Percentiles rank a stretch among this genome's conserved stretches.
phyloP scores from a whole-genome alignment of 1,139 yeast genomes.

The Suhomyces choctaworum region DNA sequence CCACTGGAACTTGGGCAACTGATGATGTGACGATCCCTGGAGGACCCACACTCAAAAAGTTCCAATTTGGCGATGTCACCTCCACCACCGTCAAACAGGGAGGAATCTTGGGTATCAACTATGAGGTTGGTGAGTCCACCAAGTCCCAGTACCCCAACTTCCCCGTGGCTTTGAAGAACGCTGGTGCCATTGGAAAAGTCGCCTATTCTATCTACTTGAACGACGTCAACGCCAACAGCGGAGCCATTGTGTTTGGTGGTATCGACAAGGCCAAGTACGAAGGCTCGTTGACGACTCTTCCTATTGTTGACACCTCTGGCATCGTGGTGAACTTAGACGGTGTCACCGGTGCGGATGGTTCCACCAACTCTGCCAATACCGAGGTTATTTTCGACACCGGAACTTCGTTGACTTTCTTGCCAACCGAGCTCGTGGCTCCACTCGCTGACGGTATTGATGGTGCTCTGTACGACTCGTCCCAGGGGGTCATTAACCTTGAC shows the following conservation, averaged over 20 bases:
- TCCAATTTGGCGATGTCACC: slow-evolving; percentile 24
- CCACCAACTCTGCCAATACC: background rate
- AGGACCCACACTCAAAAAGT: slow-evolving; percentile 15
- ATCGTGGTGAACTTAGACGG: slow-evolving; percentile 12
- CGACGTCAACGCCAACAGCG: slow-evolving; percentile 39
- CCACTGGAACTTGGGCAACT: slow-evolving; percentile 20
- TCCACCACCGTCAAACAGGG: slow-evolving; percentile 15
- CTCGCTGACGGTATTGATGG: slow-evolving; percentile 30
- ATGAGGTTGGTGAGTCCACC: slow-evolving; percentile 13
- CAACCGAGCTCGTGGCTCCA: slow-evolving; percentile 36
- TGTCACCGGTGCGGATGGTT: slow-evolving; percentile 8
- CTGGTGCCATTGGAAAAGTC: slow-evolving; percentile 11
- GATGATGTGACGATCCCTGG: slow-evolving; percentile 19
- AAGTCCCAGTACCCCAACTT: slow-evolving; percentile 16
- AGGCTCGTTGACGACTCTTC: slow-evolving; percentile 16
- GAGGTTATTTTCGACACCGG: slow-evolving; percentile 62
- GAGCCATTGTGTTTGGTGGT: slow-evolving; percentile 58
- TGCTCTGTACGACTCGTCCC: background rate
- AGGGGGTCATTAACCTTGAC: slow-evolving; percentile 1
- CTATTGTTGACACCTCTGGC: slow-evolving; percentile 6
- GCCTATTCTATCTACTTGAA: slow-evolving; percentile 40
- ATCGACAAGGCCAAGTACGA: slow-evolving; percentile 52
- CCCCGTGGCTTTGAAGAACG: slow-evolving; percentile 14
- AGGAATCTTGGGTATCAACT: slow-evolving; percentile 28
- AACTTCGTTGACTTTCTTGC: slow-evolving; percentile 59